Base-by-base conservation (phyloP, 495 filamentous ascomycete genomes). In the Podospora australis region DNA sequence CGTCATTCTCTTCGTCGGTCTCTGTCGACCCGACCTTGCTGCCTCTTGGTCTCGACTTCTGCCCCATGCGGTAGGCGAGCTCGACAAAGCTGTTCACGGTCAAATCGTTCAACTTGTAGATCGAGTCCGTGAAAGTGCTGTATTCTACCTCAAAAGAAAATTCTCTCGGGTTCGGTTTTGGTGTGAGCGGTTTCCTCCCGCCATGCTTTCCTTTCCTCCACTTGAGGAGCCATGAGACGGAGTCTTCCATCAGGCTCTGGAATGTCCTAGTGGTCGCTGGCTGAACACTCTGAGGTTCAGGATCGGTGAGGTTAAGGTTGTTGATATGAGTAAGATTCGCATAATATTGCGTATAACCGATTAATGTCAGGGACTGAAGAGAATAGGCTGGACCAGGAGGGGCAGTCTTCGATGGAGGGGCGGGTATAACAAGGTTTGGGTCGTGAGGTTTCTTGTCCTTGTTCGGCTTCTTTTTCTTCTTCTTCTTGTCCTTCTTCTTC, bases 311-410 rank as follows among this genome's bases (percentile, higher is more conserved):
- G 4, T 53, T 58, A 30, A 60, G 21, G 36, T 82, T 83, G 62
- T 97, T 94, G 70, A 94, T 83, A 49, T 76, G 67, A 0, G 94
- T 96, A 2, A 99, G 70, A 67, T 99, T 99, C 35, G 90, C 89
- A 63, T 76, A 95, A 69, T 94, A 96, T 56, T 99, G 92, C 3
- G 81, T 90, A 60, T 86, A 96, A 8, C 84, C 74, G 2, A 86
- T 72, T 51, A 85, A 69, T 0, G 86, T 83, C 20, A 95, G 71
- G 0, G 87, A 68, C 62, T 99, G 94, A 23, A 85, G 81, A 3
- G 84, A 91, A 65, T 99, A 97, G 3, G 88, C 94, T 0, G 92
- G 92, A 2, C 92, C 92, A 0, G 92, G 94, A 8, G 82, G 81
- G 20, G 84, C 62, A 3, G 78, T 74, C 55, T 82, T 79, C 1